Evolutionary conservation across 1,284 basidiomycete genomes (phyloP).

Genomic region (Anthracocystis walkeri): DNA sequence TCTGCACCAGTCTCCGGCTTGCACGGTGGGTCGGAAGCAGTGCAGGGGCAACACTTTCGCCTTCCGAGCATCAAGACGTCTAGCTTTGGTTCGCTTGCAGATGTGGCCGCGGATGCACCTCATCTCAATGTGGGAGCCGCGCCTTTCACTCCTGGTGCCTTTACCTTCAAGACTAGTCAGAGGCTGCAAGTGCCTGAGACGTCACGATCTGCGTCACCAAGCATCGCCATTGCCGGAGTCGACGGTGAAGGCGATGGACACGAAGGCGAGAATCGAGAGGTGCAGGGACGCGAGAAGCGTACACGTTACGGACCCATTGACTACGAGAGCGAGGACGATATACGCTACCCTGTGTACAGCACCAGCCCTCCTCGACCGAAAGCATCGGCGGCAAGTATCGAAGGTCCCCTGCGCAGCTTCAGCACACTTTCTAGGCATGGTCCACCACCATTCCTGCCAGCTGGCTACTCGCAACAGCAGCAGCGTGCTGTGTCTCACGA

Average conservation of each 20-base stretch:
- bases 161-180: conserved; percentile 58
- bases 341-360: conserved; percentile 13
- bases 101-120: conserved; percentile 20
- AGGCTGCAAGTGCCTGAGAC: conserved; percentile 33
- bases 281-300: conserved; percentile 59
- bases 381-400: conserved; percentile 57
- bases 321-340: conserved; percentile 38
- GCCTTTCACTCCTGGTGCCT: conserved; percentile 55
- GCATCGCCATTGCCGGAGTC: not conserved
- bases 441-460: conserved; percentile 50
- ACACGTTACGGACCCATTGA: conserved; percentile 46
- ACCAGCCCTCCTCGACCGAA: conserved; percentile 47
- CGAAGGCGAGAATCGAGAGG: conserved; percentile 16
- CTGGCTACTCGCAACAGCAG: conserved; percentile 20
- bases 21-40: not conserved
- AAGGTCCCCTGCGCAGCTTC: conserved; percentile 52
- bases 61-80: conserved; percentile 60
- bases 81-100: conserved; percentile 56
- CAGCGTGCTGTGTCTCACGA: conserved; percentile 39
- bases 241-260: not conserved
- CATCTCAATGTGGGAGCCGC: conserved; percentile 60
- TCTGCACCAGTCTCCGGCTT: conserved; percentile 21
- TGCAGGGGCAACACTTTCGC: conserved; percentile 41
- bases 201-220: not conserved
- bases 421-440: conserved; percentile 36